A percentile compares a stretch with the other conserved stretches of the same genome.
Evolutionary conservation across 1,284 basidiomycete species (phyloP).

Genomic region (Rhodotorula sp.): DNA sequence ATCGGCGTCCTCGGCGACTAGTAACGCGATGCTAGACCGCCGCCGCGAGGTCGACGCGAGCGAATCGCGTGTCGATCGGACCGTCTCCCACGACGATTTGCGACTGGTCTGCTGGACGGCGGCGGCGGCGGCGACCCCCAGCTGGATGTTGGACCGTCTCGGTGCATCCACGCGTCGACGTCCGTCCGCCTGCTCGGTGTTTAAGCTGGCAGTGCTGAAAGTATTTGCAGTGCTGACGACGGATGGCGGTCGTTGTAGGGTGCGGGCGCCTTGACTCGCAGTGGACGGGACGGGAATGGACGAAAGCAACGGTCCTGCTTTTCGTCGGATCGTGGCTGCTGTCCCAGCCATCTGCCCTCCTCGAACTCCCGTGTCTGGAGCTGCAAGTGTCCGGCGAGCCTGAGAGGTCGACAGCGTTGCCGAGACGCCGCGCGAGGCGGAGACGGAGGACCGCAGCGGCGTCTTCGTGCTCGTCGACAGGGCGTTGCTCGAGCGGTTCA

Average conservation of each 20-base stretch:
- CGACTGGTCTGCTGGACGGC: constrained; percentile 1
- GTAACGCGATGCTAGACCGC: background rate
- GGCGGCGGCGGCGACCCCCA: background rate
- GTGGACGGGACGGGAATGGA: too few relatives aligned
- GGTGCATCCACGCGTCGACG: too few relatives aligned
- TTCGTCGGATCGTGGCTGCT: background rate
- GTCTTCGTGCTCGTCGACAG: background rate
- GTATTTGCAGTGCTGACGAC: too few relatives aligned
- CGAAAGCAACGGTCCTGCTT: too few relatives aligned
- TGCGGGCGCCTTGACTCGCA: too few relatives aligned
- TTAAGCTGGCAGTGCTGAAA: too few relatives aligned
- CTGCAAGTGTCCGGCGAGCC: background rate
- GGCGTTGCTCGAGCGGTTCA: background rate
- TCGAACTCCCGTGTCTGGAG: too few relatives aligned
- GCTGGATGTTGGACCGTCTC: too few relatives aligned
- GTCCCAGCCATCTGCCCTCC: background rate
- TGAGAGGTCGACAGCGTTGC: background rate
- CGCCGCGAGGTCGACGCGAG: background rate
- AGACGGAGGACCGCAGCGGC: background rate
- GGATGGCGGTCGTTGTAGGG: too few relatives aligned
- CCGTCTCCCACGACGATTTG: background rate
- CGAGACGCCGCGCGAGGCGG: background rate
- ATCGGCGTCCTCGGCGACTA: background rate
- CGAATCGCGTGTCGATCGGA: background rate
- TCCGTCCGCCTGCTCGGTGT: too few relatives aligned